Conservation (phyloP, 352 stramenopile species). For the Phytopythium boreale region DNA sequence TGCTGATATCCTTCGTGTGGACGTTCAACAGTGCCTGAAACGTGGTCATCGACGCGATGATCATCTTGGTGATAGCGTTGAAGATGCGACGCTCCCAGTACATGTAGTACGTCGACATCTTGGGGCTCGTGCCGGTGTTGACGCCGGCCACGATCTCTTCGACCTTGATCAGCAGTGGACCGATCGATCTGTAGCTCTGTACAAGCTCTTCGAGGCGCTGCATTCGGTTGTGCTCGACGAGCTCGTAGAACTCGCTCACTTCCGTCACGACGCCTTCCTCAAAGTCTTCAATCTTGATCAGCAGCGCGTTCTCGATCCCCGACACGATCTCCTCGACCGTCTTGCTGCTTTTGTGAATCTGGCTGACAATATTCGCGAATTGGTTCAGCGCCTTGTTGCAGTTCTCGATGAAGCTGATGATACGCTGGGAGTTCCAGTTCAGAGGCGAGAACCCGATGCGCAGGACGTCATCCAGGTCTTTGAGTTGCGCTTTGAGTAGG, state of each 20-base stretch:
- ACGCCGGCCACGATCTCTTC: conserved; percentile 94
- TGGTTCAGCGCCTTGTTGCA: conserved; percentile 92
- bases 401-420: conserved; percentile 94
- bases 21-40: conserved; percentile 92
- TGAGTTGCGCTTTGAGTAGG: conserved; percentile 87
- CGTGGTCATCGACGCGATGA: conserved; percentile 93
- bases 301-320: conserved; percentile 88
- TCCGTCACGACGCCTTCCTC: conserved; percentile 87
- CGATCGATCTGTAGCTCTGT: conserved; percentile 93
- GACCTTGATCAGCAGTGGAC: conserved; percentile 93
- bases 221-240: conserved; percentile 90
- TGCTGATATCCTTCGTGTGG: conserved; percentile 82
- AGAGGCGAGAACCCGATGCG: conserved; percentile 91
- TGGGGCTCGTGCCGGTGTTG: conserved; percentile 88
- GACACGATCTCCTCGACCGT: conserved; percentile 95
- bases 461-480: conserved; percentile 84
- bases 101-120: conserved; percentile 95
- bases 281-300: conserved; percentile 93
- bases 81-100: conserved; percentile 97
- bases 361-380: conserved; percentile 91
- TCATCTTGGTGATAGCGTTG: conserved; percentile 97
- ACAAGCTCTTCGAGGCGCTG: conserved; percentile 91
- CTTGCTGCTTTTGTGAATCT: conserved; percentile 94
- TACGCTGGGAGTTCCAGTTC: conserved; percentile 97
- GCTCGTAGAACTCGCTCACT: conserved; percentile 93